Base-by-base conservation (phyloP, 2,329 filamentous ascomycete species). In the Beauveria medogensis region DNA sequence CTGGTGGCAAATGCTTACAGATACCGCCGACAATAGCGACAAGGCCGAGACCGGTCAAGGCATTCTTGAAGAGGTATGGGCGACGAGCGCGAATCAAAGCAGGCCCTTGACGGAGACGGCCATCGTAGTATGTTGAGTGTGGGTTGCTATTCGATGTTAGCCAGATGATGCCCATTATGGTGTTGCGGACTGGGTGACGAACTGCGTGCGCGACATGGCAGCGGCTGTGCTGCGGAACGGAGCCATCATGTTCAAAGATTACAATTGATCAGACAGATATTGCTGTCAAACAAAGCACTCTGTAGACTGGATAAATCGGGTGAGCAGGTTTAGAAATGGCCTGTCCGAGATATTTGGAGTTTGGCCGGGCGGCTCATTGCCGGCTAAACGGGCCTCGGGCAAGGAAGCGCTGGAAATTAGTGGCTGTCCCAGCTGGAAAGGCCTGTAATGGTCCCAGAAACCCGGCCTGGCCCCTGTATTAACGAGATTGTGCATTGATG, bases 11-110 rank as follows among this genome's bases (percentile, higher is more conserved):
- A 51, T 30, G 26, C 91, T 65, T 84, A 99, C 94, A 99, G 68
- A 99, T 89, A 65, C 86, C 85, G 65, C 91, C 81, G n/a, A 90
- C 87, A 67, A 97, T 86, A 22, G 80, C 81, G 66, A 89, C 80
- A 54, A 97, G 82, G 16, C 80, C 84, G n/a, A 89, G 70, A 20
- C 94, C 94, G 1, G 92, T 91, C 63, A 93, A 69, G 30, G 88
- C 82, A 75, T 99, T 99, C 79, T 90, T 95, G 75, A 97, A 77
- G 46, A 99, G 82, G 74, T 95, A 99, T 55, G 94, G 94, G 68
- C 91, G 87, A 69, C 95, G 87, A 60, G 94, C 93, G 71, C 94
- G 90, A 72, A 97, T 88, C 65, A 99, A 86, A 60, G 95, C 90
- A 54, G 92, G 88, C 63, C 90, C 90, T 75, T 95, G 92, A 66